Evolutionary conservation across 331 rosid genomes (phyloP).

Genomic region (Erythrophleum ivorense): DNA sequence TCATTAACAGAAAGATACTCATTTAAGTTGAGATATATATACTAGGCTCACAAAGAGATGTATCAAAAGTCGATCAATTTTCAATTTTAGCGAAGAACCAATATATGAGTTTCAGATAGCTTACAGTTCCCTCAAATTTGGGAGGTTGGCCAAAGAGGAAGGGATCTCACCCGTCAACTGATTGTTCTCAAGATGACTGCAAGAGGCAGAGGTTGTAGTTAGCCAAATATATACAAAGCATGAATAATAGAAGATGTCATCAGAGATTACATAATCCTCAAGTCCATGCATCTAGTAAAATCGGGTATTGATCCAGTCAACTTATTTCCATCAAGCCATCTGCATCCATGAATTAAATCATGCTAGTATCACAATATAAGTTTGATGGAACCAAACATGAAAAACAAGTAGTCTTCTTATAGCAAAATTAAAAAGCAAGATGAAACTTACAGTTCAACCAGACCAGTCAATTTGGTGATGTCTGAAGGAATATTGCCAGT

Average conservation of each 20-base stretch:
- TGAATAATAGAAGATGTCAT: conserved; percentile 25
- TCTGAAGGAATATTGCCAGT: conserved; percentile 79
- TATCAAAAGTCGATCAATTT: conserved; percentile 26
- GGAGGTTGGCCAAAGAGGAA: conserved; percentile 67
- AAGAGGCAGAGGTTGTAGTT: conserved; percentile 46
- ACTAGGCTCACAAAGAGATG: conserved; percentile 3
- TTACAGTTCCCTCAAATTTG: conserved; percentile 88
- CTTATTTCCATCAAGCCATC: conserved; percentile 94
- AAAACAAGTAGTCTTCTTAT: conserved; percentile 30
- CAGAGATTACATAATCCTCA: conserved; percentile 77
- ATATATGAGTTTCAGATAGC: conserved; percentile 41
- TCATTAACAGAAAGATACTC: neutral
- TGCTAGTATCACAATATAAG: conserved; percentile 27
- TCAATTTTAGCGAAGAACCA: conserved; percentile 22
- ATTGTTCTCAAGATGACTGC: conserved; percentile 93
- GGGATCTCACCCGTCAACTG: conserved; percentile 79
- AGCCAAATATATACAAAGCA: conserved; percentile 40
- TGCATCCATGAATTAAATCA: conserved; percentile 51
- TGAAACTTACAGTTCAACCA: conserved; percentile 84
- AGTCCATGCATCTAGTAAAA: conserved; percentile 73
- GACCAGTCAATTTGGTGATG: conserved; percentile 70
- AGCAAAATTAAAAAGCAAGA: conserved; percentile 28
- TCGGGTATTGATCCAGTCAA: conserved; percentile 84
- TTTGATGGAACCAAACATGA: conserved; percentile 38
- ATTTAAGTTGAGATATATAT: neutral